Base-by-base conservation (phyloP, 2,329 filamentous ascomycete genomes). In the Iodosphaeria phyllophila region DNA sequence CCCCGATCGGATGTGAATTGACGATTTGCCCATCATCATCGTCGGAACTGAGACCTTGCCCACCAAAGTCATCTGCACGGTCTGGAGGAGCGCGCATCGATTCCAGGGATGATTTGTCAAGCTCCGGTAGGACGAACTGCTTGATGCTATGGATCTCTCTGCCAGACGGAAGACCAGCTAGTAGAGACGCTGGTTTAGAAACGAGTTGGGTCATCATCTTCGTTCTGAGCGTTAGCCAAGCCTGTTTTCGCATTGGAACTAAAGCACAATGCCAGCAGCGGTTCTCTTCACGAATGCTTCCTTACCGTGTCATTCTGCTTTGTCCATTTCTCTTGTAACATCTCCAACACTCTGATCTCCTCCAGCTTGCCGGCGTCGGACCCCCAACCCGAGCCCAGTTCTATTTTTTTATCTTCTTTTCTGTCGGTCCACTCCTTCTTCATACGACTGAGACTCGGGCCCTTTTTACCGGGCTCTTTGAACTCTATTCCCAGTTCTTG, bases 271-370 rank as follows among this genome's bases (percentile, higher is more conserved):
- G n/a, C n/a, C n/a, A n/a, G n/a, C n/a, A n/a, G n/a, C n/a, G n/a
- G n/a, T n/a, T n/a, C n/a, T n/a, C n/a, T n/a, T n/a, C n/a, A n/a
- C n/a, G n/a, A n/a, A n/a, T n/a, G n/a, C n/a, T n/a, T n/a, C n/a
- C n/a, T 53, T 52, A 91, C 79, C 11, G 79, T 92, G 47, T 93
- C 82, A 42, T 98, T 98, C 50, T 83, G 70, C 52, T 83, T 89
- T 32, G 68, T 70, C 86, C 89, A 93, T 46, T 92, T 93, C 18
- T 60, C 63, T 38, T 91, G 68, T 17, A 98, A 54, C 70, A 89
- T 80, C 38, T 89, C 78, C 25, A 93, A 60, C 3, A 95, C 75
- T 28, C 83, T 63, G 2, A 63, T 70, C 50, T 98, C 89, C 46
- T 95, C 89, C 11, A 80, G 51, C 38, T 67, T 74, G 2, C 89